Conservation (phyloP, 768 basidiomycete genomes). For the Tylopilus balloui region DNA sequence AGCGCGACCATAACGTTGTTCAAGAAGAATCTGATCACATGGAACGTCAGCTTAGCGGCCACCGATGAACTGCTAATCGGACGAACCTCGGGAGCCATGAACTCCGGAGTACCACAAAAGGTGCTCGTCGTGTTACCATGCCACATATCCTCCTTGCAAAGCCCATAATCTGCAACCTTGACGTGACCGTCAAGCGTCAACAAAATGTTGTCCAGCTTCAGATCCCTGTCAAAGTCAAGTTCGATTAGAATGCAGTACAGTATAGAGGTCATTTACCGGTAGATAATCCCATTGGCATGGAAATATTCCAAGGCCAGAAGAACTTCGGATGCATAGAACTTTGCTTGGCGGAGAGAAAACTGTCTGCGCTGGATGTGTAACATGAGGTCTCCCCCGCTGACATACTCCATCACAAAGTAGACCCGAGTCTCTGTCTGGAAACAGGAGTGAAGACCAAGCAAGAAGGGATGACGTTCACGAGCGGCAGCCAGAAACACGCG, state of each 20-base stretch:
- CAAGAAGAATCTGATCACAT: constrained; percentile 78
- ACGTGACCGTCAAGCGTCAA: constrained; percentile 96
- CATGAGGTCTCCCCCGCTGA: constrained; percentile 99
- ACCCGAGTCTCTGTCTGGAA: constrained; percentile 99
- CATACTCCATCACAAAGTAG: constrained; percentile 99
- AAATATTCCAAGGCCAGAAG: constrained; percentile 95
- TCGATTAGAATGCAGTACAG: background rate
- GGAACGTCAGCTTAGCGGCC: constrained; percentile 1
- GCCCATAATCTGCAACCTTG: constrained; percentile 97
- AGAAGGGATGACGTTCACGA: constrained; percentile 93
- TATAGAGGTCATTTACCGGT: constrained; percentile 58
- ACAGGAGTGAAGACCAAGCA: constrained; percentile 94
- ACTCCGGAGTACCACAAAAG: constrained; percentile 99
- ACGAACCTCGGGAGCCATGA: constrained; percentile 97
- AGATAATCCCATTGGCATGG: constrained; percentile 98
- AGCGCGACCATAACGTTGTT: constrained; percentile 96
- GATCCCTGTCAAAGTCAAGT: constrained; percentile 55
- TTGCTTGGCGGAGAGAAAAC: constrained; percentile 96
- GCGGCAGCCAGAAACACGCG: constrained; percentile 98
- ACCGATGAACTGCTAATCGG: background rate
- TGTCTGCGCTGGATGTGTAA: constrained; percentile 98
- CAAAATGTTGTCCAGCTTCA: constrained; percentile 97
- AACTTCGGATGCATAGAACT: constrained; percentile 98
- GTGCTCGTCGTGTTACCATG: constrained; percentile 93
- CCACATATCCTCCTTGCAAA: constrained; percentile 99